Conservation (phyloP, 2,329 filamentous ascomycete species). For the Verticillium tricorpus region DNA sequence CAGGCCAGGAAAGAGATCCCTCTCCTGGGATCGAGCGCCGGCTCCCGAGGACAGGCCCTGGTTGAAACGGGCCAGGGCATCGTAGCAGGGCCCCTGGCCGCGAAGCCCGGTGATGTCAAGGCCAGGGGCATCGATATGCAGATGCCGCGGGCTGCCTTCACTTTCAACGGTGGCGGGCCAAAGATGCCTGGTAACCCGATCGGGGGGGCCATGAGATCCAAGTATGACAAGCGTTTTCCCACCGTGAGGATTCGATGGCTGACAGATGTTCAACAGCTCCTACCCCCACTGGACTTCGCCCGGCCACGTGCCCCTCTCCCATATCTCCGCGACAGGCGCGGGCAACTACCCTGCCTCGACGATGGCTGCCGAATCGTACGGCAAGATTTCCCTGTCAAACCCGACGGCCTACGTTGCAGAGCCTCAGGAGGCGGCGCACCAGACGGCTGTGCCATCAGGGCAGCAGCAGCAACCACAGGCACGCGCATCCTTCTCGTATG, state of each 20-base stretch:
- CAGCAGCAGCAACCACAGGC: conserved; percentile 42
- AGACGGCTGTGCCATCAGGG: conserved; percentile 49
- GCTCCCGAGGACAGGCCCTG: conserved; percentile 71
- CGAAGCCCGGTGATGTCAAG: conserved; percentile 52
- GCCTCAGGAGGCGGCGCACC: conserved; percentile 48
- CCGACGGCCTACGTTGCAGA: conserved; percentile 27
- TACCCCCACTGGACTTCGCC: conserved; percentile 53
- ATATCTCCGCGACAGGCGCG: conserved; percentile 42
- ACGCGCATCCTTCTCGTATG: conserved; percentile 52
- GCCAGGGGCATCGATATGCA: conserved; percentile 48
- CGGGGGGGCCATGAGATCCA: conserved; percentile 49
- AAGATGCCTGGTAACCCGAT: conserved; percentile 51
- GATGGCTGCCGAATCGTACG: conserved; percentile 46
- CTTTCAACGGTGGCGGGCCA: conserved; percentile 45
- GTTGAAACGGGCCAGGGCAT: conserved; percentile 60
- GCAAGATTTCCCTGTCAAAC: conserved; percentile 46
- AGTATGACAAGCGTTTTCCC: conserved; percentile 37
- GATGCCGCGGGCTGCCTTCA: conserved; percentile 52
- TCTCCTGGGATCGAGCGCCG: conserved; percentile 70
- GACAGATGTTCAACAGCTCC: conserved; percentile 33
- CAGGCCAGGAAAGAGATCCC: conserved; percentile 91
- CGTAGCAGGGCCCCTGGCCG: conserved; percentile 50
- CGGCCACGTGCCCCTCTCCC: conserved; percentile 39
- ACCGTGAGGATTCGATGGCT: neutral
- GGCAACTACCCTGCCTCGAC: conserved; percentile 45